phyloP scores from a whole-genome alignment of 2,329 filamentous ascomycete species.

The Ophiostoma himal-ulmi region DNA sequence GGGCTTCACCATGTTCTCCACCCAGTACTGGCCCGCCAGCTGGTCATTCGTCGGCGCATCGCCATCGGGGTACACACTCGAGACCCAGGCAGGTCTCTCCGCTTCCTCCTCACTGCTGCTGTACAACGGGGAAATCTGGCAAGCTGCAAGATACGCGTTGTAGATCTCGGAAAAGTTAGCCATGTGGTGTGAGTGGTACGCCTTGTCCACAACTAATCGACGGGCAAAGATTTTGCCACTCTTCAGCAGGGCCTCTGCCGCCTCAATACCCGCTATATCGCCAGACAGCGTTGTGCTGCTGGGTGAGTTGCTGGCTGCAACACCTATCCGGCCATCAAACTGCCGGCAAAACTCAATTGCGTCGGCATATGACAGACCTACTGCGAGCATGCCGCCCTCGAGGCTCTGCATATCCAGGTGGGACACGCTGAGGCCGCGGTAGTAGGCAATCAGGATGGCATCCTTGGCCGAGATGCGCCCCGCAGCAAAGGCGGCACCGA shows the following conservation, averaged over 20 bases:
- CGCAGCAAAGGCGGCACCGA: slow-evolving; percentile 32
- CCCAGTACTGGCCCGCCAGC: slow-evolving; percentile 31
- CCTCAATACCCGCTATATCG: slow-evolving; percentile 26
- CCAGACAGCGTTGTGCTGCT: slow-evolving; percentile 43
- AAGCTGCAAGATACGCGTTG: slow-evolving; percentile 20
- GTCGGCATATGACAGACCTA: slow-evolving; percentile 33
- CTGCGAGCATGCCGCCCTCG: slow-evolving; percentile 40
- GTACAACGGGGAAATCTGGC: slow-evolving; percentile 16
- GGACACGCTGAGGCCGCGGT: slow-evolving; percentile 23
- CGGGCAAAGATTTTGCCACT: slow-evolving; percentile 28
- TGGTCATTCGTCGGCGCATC: slow-evolving; percentile 18
- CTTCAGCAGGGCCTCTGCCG: slow-evolving; percentile 28
- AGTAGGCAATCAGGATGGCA: slow-evolving; percentile 28
- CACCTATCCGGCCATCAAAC: slow-evolving; percentile 12
- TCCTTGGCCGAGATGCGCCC: slow-evolving; percentile 26
- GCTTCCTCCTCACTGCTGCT: not conserved
- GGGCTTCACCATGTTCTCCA: slow-evolving; percentile 31
- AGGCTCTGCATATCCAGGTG: slow-evolving; percentile 16
- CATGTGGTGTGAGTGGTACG: slow-evolving; percentile 38
- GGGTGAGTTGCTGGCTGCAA: slow-evolving; percentile 22
- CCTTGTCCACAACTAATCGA: slow-evolving; percentile 35
- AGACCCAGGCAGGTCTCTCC: slow-evolving; percentile 21
- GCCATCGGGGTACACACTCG: slow-evolving; percentile 28
- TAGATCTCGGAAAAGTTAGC: slow-evolving; percentile 29
- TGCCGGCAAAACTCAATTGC: slow-evolving; percentile 33